A percentile compares a stretch with the other conserved stretches of the same genome.
These are phyloP conservation scores for Macrophomina tecta DNA, from an alignment of 2,329 filamentous ascomycete genomes.

Conservation along the genomic window DNA sequence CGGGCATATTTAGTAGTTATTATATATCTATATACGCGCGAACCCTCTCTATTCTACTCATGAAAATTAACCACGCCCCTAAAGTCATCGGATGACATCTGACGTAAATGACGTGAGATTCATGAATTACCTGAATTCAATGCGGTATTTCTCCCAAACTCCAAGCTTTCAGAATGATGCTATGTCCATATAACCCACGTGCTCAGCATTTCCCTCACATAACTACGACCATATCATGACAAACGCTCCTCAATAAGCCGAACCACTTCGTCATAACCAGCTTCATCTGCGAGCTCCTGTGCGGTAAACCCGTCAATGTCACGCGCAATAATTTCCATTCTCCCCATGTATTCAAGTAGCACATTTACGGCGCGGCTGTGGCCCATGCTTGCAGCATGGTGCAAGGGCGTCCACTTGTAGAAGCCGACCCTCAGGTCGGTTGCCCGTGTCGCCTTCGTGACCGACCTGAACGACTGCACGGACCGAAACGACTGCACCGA, in stretches of 20 bases:
- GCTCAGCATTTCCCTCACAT: too few relatives aligned
- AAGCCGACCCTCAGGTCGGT: background rate
- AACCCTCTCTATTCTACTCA: too few relatives aligned
- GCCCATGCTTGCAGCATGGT: slow-evolving; percentile 10
- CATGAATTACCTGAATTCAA: too few relatives aligned
- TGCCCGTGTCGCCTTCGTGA: background rate
- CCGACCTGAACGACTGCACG: background rate
- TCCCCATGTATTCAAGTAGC: background rate
- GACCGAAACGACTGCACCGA: background rate
- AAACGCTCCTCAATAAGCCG: slow-evolving; percentile 9
- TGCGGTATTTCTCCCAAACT: too few relatives aligned
- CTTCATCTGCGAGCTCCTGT: background rate
- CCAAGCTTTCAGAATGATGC: too few relatives aligned
- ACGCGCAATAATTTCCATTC: slow-evolving; percentile 15
- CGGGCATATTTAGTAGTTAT: too few relatives aligned
- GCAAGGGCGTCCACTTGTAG: slow-evolving; percentile 15
- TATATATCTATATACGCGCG: too few relatives aligned
- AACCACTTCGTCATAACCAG: background rate
- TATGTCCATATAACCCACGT: too few relatives aligned
- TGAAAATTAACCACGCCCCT: too few relatives aligned
- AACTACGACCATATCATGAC: background rate
- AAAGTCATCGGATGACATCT: too few relatives aligned
- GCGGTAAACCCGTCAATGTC: slow-evolving; percentile 18
- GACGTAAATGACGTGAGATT: too few relatives aligned
- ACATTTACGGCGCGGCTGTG: background rate